Conservation (phyloP, 495 filamentous ascomycete species). For the Trichoderma asperelloides region DNA sequence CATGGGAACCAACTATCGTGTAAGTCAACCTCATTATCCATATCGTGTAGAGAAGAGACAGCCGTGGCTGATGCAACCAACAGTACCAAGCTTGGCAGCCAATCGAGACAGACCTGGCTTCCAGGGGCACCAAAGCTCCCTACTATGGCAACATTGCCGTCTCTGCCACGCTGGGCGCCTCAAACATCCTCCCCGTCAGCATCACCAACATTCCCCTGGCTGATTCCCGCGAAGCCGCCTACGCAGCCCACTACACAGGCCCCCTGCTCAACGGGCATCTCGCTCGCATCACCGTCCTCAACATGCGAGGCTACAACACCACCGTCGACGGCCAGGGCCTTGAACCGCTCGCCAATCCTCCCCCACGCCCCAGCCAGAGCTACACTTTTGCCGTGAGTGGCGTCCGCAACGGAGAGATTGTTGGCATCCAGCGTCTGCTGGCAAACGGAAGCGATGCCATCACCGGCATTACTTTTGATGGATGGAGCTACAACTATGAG, state of each 20-base stretch:
- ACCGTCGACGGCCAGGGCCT: slow-evolving; percentile 35
- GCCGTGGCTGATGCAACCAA: neutral
- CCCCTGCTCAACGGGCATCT: slow-evolving; percentile 26
- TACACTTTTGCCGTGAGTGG: slow-evolving; percentile 35
- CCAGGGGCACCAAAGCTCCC: slow-evolving; percentile 52
- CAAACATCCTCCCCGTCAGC: slow-evolving; percentile 20
- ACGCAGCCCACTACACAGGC: slow-evolving; percentile 42
- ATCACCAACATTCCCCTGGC: slow-evolving; percentile 37
- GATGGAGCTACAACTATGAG: slow-evolving; percentile 56
- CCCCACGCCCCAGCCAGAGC: slow-evolving; percentile 22
- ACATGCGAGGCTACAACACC: slow-evolving; percentile 53
- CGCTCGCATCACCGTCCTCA: slow-evolving; percentile 45
- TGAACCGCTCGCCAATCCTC: slow-evolving; percentile 15
- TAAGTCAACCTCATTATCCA: neutral
- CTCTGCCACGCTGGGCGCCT: slow-evolving; percentile 44
- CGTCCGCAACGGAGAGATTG: neutral
- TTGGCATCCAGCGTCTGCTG: slow-evolving; percentile 36
- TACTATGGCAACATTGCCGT: slow-evolving; percentile 60
- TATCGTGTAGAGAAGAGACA: neutral
- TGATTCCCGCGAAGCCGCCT: slow-evolving; percentile 42
- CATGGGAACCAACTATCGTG: slow-evolving; percentile 53
- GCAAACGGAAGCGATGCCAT: slow-evolving; percentile 60
- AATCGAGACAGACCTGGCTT: slow-evolving; percentile 40
- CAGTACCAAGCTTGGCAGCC: slow-evolving; percentile 51
- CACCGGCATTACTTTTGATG: slow-evolving; percentile 53